Evolutionary conservation across 768 basidiomycete species (phyloP).

Genomic region (Tricholoma sp.): DNA sequence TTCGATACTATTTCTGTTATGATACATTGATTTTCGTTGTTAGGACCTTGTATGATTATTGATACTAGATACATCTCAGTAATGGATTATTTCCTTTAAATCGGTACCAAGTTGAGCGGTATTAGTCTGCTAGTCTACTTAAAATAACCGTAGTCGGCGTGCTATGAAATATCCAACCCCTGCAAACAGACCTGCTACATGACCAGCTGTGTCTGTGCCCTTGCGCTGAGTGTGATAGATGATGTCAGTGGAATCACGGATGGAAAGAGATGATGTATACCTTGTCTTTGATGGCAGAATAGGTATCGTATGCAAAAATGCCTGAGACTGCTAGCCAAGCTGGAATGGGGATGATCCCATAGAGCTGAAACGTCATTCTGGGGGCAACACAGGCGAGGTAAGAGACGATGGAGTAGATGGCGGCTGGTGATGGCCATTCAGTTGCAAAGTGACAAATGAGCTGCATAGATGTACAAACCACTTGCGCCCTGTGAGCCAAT

Average conservation of each 20-base stretch:
- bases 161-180: slow-evolving; percentile 53
- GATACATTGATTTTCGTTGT: neutral
- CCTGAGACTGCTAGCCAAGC: slow-evolving; percentile 73
- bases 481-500: slow-evolving; percentile 63
- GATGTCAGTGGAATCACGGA: neutral
- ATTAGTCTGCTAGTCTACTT: neutral
- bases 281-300: slow-evolving; percentile 35
- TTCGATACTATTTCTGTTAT: neutral
- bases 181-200: slow-evolving; percentile 62
- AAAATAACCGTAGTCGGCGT: slow-evolving; percentile 31
- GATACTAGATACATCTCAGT: neutral
- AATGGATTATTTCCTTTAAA: slow-evolving; percentile 3
- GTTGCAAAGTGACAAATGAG: neutral
- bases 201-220: slow-evolving; percentile 56
- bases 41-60: slow-evolving; percentile 1
- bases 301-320: slow-evolving; percentile 58
- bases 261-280: slow-evolving; percentile 18
- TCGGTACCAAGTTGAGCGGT: neutral
- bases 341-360: slow-evolving; percentile 74
- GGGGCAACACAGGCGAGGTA: slow-evolving; percentile 72
- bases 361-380: slow-evolving; percentile 59
- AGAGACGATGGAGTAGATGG: slow-evolving; percentile 66
- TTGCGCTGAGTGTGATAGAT: slow-evolving; percentile 32
- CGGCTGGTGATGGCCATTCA: slow-evolving; percentile 37
- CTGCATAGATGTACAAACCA: slow-evolving; percentile 38